phyloP scores from a whole-genome alignment of 129 eudicot genomes.

The Chrysanthemum seticuspe region DNA sequence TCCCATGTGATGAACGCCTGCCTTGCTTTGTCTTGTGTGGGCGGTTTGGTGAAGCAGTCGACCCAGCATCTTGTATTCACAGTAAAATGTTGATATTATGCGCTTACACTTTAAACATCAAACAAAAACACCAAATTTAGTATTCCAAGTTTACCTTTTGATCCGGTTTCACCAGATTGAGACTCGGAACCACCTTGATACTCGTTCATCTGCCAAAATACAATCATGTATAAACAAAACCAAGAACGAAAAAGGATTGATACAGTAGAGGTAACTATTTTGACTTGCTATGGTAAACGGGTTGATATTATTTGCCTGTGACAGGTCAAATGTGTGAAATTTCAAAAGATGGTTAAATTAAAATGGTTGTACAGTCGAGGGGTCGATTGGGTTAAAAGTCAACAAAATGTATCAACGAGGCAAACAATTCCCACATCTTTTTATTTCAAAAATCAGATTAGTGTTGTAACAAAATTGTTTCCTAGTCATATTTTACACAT shows the following conservation, averaged over 20 bases:
- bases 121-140: neutral
- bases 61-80: constrained; percentile 2
- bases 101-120: neutral
- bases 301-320: neutral
- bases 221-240: neutral
- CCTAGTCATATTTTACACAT: neutral
- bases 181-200: constrained; percentile 34
- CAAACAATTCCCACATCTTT: neutral
- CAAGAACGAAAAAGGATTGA: neutral
- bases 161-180: constrained; percentile 29
- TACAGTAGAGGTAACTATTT: neutral
- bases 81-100: neutral
- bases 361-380: neutral
- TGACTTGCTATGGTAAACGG: neutral
- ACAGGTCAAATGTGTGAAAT: neutral
- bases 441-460: neutral
- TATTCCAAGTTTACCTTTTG: constrained; percentile 17
- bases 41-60: constrained; percentile 21
- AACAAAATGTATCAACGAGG: neutral
- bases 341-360: neutral
- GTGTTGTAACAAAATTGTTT: neutral
- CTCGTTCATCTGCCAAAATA: constrained; percentile 30
- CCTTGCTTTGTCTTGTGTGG: constrained; percentile 32
- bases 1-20: constrained; percentile 27
- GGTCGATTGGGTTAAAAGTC: neutral